These are phyloP conservation scores for Serendipita sp. DNA, from an alignment of 768 basidiomycete genomes.

Conservation along the genomic window DNA sequence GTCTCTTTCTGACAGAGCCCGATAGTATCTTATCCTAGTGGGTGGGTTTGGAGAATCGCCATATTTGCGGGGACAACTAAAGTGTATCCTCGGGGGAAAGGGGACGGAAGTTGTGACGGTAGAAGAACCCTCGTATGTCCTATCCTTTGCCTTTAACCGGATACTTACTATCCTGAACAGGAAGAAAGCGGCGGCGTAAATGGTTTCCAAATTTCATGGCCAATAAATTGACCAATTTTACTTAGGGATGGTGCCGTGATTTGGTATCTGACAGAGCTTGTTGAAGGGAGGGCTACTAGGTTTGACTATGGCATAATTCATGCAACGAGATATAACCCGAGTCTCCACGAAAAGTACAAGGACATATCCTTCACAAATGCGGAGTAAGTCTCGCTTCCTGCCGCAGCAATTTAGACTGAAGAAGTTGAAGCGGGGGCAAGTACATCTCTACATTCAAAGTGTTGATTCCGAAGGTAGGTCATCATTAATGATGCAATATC, in stretches of 20 bases:
- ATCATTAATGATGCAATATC: no score
- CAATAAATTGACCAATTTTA: not conserved
- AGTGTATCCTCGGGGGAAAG: not conserved
- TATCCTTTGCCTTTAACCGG: not conserved
- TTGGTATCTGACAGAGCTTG: conserved; percentile 3
- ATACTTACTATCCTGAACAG: not conserved
- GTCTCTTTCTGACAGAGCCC: not conserved
- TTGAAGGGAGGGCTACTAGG: not conserved
- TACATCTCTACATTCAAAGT: no score
- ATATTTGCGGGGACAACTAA: not conserved
- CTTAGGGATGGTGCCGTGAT: conserved; percentile 2
- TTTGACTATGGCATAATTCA: not conserved
- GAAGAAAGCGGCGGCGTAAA: conserved; percentile 5
- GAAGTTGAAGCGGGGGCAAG: no score
- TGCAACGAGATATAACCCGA: not conserved
- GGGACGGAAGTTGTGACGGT: not conserved
- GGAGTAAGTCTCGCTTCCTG: no score
- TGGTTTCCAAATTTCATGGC: not conserved
- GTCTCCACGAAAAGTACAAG: no score
- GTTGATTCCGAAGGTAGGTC: no score
- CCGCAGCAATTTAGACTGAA: no score
- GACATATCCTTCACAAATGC: no score
- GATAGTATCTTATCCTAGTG: not conserved
- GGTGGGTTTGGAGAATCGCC: not conserved
- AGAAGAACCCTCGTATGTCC: not conserved